Conservation (phyloP, 192 early-diverging fungal species). For the Backusella westeae region DNA sequence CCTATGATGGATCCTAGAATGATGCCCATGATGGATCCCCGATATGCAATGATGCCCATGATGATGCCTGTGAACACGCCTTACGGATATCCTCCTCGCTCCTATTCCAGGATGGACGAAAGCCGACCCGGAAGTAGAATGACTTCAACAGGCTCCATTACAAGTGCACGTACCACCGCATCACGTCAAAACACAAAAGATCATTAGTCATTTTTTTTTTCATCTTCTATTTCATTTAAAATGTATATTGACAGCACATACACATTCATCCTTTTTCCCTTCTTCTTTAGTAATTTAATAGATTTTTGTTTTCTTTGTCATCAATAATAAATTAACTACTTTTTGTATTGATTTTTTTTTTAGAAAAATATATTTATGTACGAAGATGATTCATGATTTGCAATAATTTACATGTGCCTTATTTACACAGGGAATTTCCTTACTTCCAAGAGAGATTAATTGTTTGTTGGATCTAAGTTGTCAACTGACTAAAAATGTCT, state of each 20-base stretch:
- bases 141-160: neutral
- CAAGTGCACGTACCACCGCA: neutral
- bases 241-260: neutral
- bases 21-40: neutral
- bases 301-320: neutral
- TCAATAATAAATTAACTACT: neutral
- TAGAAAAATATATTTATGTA: neutral
- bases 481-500: neutral
- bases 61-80: neutral
- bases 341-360: neutral
- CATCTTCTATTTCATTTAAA: neutral
- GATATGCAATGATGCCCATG: neutral
- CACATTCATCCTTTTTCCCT: neutral
- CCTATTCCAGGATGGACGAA: neutral
- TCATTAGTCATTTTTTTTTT: neutral
- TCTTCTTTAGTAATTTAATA: neutral
- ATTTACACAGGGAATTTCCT: neutral
- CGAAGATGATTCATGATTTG: neutral
- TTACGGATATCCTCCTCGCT: neutral
- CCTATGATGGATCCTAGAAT: constrained; percentile 12
- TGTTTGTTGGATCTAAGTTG: neutral
- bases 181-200: neutral
- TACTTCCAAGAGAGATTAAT: neutral
- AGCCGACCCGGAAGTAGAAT: constrained; percentile 1
- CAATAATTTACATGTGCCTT: neutral